Conservation (phyloP, 139 green algal species). For the Dunaliella primolecta region DNA sequence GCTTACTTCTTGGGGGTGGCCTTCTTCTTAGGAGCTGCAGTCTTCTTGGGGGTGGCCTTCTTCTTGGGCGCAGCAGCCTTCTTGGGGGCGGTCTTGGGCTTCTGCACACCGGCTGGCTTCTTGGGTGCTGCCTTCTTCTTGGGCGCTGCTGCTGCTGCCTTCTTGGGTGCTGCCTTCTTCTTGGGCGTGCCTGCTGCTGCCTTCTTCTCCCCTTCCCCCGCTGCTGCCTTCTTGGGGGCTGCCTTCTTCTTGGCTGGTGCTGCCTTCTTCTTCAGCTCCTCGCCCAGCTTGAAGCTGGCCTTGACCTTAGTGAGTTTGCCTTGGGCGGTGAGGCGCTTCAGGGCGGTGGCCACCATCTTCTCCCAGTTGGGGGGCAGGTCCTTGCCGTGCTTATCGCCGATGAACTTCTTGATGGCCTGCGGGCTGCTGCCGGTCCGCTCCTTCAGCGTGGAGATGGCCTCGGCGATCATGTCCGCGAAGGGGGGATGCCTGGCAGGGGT, state of each 20-base stretch:
- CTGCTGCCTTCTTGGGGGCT: neutral
- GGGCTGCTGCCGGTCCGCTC: slow-evolving; percentile 63
- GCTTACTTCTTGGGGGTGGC: slow-evolving; percentile 2
- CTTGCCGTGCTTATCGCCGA: slow-evolving; percentile 60
- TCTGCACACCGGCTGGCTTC: slow-evolving; percentile 1
- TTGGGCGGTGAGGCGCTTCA: slow-evolving; percentile 36
- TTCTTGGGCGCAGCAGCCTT: no score
- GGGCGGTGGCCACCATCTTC: slow-evolving; percentile 46
- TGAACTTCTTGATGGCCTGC: slow-evolving; percentile 76
- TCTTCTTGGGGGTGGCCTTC: slow-evolving; percentile 9
- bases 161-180: slow-evolving; percentile 25
- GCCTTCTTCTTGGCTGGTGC: slow-evolving; percentile 14
- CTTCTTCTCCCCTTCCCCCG: neutral
- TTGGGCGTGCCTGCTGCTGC: slow-evolving; percentile 3
- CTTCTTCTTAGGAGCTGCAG: no score
- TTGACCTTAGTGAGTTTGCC: no score
- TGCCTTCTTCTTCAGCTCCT: neutral
- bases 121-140: slow-evolving; percentile 10
- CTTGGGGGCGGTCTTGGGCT: slow-evolving; percentile 25
- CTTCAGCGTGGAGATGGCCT: neutral
- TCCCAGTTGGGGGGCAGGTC: slow-evolving; percentile 43
- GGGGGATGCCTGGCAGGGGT: neutral
- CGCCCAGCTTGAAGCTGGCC: neutral
- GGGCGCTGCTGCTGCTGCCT: slow-evolving; percentile 16
- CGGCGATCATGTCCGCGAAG: neutral